Conservation (phyloP, 2,329 filamentous ascomycete genomes). For the Penicillium oxalicum region DNA sequence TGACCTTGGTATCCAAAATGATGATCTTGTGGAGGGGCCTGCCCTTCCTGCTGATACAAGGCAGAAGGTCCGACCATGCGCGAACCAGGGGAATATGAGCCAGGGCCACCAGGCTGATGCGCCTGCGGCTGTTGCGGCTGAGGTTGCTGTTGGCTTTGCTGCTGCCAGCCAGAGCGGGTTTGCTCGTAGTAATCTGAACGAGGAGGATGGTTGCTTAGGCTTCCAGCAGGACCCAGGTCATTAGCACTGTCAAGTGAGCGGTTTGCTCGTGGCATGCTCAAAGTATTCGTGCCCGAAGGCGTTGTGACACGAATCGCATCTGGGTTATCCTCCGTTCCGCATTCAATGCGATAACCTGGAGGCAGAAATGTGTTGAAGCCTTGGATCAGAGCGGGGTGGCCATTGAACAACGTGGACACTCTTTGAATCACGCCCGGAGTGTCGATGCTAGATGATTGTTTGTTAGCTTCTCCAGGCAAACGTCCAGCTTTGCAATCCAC, state of each 20-base stretch:
- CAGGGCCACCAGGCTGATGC: constrained; percentile 28
- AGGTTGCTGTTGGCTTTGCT: constrained; percentile 24
- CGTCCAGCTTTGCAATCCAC: too few relatives aligned
- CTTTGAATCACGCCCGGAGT: constrained; percentile 96
- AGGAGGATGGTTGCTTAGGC: constrained; percentile 26
- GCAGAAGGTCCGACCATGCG: constrained; percentile 30
- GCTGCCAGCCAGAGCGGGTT: constrained; percentile 36
- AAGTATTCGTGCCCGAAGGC: constrained; percentile 92
- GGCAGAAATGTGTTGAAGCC: constrained; percentile 98
- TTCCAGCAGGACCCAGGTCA: constrained; percentile 29
- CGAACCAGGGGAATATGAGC: constrained; percentile 39
- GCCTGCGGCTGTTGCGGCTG: constrained; percentile 16
- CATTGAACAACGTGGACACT: constrained; percentile 90
- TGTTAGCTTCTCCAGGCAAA: constrained; percentile 4
- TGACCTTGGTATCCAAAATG: constrained; percentile 41
- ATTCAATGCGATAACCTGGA: constrained; percentile 93
- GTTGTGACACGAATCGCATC: constrained; percentile 96
- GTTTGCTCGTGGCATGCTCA: constrained; percentile 59
- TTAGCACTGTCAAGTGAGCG: constrained; percentile 31
- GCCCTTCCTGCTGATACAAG: constrained; percentile 34
- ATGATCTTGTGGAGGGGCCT: constrained; percentile 38
- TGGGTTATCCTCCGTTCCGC: constrained; percentile 85
- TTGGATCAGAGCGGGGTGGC: constrained; percentile 90
- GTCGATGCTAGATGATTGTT: constrained; percentile 60
- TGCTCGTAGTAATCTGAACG: constrained; percentile 40